Conservation (phyloP, 371 early-diverging fungal species). For the Blakeslea trispora region DNA sequence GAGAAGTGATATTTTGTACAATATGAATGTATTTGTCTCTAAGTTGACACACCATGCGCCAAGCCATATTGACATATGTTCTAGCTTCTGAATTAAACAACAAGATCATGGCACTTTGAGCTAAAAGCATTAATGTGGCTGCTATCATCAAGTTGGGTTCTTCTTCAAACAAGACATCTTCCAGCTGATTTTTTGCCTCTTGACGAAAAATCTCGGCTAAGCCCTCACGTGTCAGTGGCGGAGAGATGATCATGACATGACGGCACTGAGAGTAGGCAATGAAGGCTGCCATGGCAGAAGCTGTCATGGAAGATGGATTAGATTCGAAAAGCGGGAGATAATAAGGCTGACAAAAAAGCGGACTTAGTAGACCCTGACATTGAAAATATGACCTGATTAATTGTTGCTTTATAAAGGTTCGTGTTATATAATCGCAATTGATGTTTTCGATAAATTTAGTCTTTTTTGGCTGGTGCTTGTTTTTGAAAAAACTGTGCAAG, state of each 20-base stretch:
- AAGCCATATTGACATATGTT: constrained; percentile 32
- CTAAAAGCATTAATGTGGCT: constrained; percentile 25
- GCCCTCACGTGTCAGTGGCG: constrained; percentile 20
- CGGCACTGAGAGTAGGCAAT: constrained; percentile 34
- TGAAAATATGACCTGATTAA: constrained; percentile 30
- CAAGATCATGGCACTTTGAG: constrained; percentile 27
- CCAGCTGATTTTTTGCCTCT: constrained; percentile 29
- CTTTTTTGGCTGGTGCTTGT: constrained; percentile 8
- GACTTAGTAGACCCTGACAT: constrained; percentile 26
- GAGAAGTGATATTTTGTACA: not conserved
- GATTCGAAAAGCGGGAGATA: constrained; percentile 25
- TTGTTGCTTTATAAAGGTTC: constrained; percentile 13
- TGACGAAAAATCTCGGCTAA: constrained; percentile 30
- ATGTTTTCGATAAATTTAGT: not conserved
- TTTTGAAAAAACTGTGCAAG: constrained; percentile 30
- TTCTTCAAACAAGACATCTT: constrained; percentile 40
- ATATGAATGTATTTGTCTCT: constrained; percentile 26
- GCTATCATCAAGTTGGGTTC: constrained; percentile 31
- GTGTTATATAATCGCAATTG: constrained; percentile 2
- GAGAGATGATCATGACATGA: constrained; percentile 20
- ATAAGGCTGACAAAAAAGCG: constrained; percentile 28
- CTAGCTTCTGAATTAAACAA: constrained; percentile 38
- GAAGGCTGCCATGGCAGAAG: constrained; percentile 34
- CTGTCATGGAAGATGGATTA: constrained; percentile 26
- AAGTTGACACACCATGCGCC: constrained; percentile 40